Percentiles rank a stretch among this genome's conserved stretches.
phyloP scores from a whole-genome alignment of 371 early-diverging fungal species.

The Mucor sp. region DNA sequence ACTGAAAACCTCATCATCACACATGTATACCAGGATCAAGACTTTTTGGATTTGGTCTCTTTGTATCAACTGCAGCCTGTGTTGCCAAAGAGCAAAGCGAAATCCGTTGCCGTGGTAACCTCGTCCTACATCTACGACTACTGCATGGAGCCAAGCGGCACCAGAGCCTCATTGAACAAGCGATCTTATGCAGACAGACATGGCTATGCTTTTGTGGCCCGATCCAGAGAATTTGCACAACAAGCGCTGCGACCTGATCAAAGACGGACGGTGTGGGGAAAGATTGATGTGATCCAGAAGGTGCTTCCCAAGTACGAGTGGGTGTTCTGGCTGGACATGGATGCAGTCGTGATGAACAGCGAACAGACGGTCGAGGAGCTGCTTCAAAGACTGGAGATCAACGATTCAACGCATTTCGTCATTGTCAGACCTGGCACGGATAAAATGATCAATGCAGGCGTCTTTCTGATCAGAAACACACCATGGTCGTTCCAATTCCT shows the following conservation, averaged over 20 bases:
- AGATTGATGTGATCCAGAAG: conserved; percentile 59
- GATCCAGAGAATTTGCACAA: conserved; percentile 57
- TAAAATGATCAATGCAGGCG: conserved; percentile 60
- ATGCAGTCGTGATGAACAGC: conserved; percentile 54
- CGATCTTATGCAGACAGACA: conserved; percentile 51
- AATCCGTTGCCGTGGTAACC: conserved; percentile 49
- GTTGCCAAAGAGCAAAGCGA: neutral
- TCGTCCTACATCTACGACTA: conserved; percentile 61
- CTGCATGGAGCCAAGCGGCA: conserved; percentile 67
- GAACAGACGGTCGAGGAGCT: conserved; percentile 37
- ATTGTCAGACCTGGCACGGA: conserved; percentile 48
- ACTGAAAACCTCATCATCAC: conserved; percentile 32
- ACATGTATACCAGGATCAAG: conserved; percentile 43
- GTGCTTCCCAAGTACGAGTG: conserved; percentile 59
- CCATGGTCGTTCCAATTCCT: conserved; percentile 49
- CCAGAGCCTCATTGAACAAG: conserved; percentile 51
- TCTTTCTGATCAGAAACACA: conserved; percentile 57
- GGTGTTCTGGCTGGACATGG: conserved; percentile 70
- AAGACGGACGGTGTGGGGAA: conserved; percentile 64
- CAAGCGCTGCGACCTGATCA: conserved; percentile 39
- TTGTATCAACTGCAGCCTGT: conserved; percentile 7
- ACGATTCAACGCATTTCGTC: conserved; percentile 39
- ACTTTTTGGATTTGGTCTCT: conserved; percentile 16
- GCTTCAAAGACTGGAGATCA: conserved; percentile 22
- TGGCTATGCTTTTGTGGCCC: conserved; percentile 57